phyloP scores from a whole-genome alignment of 768 basidiomycete genomes.

The Boletus sensibilis region DNA sequence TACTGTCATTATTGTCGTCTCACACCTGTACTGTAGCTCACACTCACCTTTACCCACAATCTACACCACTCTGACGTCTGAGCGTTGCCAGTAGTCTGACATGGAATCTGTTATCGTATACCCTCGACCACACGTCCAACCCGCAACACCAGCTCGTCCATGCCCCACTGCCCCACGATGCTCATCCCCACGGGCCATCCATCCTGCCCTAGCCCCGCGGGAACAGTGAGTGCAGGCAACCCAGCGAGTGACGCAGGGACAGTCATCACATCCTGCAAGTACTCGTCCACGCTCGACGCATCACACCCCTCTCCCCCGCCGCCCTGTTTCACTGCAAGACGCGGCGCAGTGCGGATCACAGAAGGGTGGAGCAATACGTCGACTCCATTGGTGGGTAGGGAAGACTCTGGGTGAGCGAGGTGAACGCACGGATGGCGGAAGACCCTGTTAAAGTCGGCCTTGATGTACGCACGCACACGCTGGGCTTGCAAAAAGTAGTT shows the following conservation, averaged over 20 bases:
- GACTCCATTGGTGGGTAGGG: slow-evolving; percentile 39
- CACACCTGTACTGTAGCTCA: slow-evolving; percentile 22
- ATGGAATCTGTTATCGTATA: slow-evolving; percentile 5
- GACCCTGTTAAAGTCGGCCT: slow-evolving; percentile 67
- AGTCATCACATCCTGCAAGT: slow-evolving; percentile 89
- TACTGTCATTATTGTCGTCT: slow-evolving; percentile 12
- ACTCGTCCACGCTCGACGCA: slow-evolving; percentile 48
- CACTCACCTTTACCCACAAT: slow-evolving; percentile 23
- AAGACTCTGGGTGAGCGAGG: slow-evolving; percentile 22
- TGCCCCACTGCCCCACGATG: slow-evolving; percentile 87
- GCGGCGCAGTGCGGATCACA: slow-evolving; percentile 82
- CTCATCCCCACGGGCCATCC: slow-evolving; percentile 86
- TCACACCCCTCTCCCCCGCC: slow-evolving; percentile 1
- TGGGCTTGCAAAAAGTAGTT: slow-evolving; percentile 96
- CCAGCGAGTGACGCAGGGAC: slow-evolving; percentile 92
- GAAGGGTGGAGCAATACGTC: slow-evolving; percentile 88
- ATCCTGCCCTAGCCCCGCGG: slow-evolving; percentile 45
- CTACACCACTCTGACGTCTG: slow-evolving; percentile 22
- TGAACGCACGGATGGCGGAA: slow-evolving; percentile 61
- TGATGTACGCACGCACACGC: slow-evolving; percentile 68
- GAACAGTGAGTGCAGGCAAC: slow-evolving; percentile 77
- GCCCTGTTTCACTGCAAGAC: slow-evolving; percentile 31
- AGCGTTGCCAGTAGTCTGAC: neutral
- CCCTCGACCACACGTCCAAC: slow-evolving; percentile 51
- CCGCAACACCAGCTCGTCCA: slow-evolving; percentile 55